Evolutionary conservation across 2,329 filamentous ascomycete species (phyloP).

Genomic region (Tolypocladium amazonense): DNA sequence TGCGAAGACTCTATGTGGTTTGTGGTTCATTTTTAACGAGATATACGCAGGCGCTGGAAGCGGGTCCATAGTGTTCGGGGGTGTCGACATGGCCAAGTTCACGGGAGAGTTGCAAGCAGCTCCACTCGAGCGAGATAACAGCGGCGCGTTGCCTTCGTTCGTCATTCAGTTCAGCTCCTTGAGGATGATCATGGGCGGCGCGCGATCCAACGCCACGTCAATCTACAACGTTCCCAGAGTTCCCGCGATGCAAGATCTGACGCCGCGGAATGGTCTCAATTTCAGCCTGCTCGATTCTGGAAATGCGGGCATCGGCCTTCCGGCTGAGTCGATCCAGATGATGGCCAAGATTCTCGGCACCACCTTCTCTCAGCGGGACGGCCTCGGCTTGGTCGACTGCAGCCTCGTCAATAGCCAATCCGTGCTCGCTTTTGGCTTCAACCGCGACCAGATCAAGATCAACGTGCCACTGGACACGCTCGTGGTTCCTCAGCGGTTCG

Average conservation of each 20-base stretch:
- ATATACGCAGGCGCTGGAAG: not conserved
- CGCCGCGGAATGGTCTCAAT: not conserved
- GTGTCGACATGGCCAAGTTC: not conserved
- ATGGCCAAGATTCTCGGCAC: not conserved
- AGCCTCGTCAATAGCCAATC: not conserved
- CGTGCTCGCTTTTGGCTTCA: slow-evolving; percentile 1
- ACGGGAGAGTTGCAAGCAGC: not conserved
- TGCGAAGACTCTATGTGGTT: not conserved
- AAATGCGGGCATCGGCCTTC: not conserved
- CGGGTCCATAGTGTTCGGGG: slow-evolving; percentile 1
- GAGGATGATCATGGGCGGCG: not conserved
- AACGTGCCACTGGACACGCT: slow-evolving; percentile 1
- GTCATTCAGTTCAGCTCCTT: not conserved
- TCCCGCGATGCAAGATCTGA: not conserved
- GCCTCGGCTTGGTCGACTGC: not conserved
- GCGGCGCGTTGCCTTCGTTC: not conserved
- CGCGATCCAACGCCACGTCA: not conserved
- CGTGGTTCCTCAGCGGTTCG: not conserved
- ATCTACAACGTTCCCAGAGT: not conserved
- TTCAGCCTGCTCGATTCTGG: not conserved
- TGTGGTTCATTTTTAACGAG: not conserved
- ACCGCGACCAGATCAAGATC: not conserved
- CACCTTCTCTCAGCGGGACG: not conserved
- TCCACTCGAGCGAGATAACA: not conserved
- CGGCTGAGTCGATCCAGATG: not conserved